Conservation (phyloP, 768 basidiomycete genomes). For the Xerocomus spinulosus region DNA sequence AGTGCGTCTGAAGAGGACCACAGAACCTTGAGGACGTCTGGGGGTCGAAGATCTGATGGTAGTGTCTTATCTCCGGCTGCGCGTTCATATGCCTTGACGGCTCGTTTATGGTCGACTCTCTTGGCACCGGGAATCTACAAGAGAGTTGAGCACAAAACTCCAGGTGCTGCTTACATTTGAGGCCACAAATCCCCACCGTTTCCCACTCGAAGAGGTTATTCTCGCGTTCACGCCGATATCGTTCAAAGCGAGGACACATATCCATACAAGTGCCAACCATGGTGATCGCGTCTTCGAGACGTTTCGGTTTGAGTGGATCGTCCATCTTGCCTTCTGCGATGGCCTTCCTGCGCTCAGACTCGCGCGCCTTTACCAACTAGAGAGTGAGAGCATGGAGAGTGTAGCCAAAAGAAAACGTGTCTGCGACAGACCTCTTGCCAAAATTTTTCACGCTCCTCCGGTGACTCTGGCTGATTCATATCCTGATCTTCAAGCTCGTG, state of each 20-base stretch:
- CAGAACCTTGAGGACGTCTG: slow-evolving; percentile 69
- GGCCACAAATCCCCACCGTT: slow-evolving; percentile 47
- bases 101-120: slow-evolving; percentile 77
- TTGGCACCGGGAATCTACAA: slow-evolving; percentile 75
- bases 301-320: slow-evolving; percentile 73
- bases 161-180: slow-evolving; percentile 1
- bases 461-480: slow-evolving; percentile 50
- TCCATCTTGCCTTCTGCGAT: slow-evolving; percentile 86
- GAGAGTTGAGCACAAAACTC: slow-evolving; percentile 32
- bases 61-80: slow-evolving; percentile 89
- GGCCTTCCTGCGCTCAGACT: slow-evolving; percentile 63
- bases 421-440: slow-evolving; percentile 60
- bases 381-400: slow-evolving; percentile 19
- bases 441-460: slow-evolving; percentile 63
- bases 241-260: slow-evolving; percentile 94
- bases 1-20: slow-evolving; percentile 1
- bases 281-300: slow-evolving; percentile 86
- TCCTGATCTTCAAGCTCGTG: slow-evolving; percentile 32
- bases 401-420: slow-evolving; percentile 5
- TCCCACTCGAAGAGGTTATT: slow-evolving; percentile 86
- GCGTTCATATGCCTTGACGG: slow-evolving; percentile 94
- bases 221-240: slow-evolving; percentile 85
- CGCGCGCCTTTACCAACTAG: slow-evolving; percentile 70
- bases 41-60: slow-evolving; percentile 90
- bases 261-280: slow-evolving; percentile 88